Conservation (phyloP, 768 basidiomycete species). For the Leccinum subtestaceum region DNA sequence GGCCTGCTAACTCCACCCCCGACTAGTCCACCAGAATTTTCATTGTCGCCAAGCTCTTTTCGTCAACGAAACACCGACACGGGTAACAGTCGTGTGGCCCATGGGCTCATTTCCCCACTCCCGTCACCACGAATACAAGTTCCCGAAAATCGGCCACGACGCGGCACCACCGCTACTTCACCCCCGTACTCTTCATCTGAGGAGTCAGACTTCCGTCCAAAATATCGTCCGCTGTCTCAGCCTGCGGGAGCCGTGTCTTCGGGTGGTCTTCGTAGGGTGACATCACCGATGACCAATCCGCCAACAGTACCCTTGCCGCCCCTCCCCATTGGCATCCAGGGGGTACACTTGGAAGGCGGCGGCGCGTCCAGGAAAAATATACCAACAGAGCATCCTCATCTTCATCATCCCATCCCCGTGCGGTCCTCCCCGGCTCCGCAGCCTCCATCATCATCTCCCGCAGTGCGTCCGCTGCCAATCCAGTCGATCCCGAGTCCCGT, state of each 20-base stretch:
- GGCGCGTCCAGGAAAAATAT: not conserved
- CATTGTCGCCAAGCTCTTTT: not conserved
- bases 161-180: not conserved
- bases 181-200: conserved; percentile 7
- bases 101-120: not conserved
- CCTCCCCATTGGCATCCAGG: conserved; percentile 14
- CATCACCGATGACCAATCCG: conserved; percentile 12
- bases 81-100: not conserved
- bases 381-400: not conserved
- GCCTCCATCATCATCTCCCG: not conserved
- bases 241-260: not conserved
- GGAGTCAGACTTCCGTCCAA: conserved; percentile 2
- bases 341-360: not conserved
- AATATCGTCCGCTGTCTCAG: conserved; percentile 5
- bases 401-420: conserved; percentile 5
- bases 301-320: conserved; percentile 24
- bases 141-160: conserved; percentile 3
- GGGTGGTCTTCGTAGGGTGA: conserved; percentile 1
- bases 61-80: not conserved
- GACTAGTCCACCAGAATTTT: conserved; percentile 1
- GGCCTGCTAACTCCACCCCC: conserved; percentile 8
- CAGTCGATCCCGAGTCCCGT: conserved; percentile 20
- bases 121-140: not conserved
- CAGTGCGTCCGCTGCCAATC: conserved; percentile 15
- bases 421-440: not conserved